phyloP scores from a whole-genome alignment of 1,284 basidiomycete genomes.

The Ganoderma lingzhi region DNA sequence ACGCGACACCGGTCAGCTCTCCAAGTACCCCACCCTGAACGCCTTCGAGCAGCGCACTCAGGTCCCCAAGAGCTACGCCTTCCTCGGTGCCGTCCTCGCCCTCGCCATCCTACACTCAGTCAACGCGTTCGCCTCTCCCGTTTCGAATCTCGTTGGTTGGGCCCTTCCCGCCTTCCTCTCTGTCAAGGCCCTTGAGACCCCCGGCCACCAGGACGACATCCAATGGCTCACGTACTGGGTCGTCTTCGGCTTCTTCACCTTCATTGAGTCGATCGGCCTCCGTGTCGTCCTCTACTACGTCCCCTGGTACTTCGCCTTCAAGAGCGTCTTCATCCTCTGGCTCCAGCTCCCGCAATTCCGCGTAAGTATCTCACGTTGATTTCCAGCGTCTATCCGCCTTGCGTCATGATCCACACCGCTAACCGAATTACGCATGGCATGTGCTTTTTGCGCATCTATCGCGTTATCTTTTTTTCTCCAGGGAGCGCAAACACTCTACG shows the following conservation, averaged over 20 bases:
- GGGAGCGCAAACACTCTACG: constrained; percentile 44
- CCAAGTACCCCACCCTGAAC: constrained; percentile 89
- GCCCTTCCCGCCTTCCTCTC: constrained; percentile 86
- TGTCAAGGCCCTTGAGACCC: constrained; percentile 84
- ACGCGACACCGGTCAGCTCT: constrained; percentile 64
- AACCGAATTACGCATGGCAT: constrained; percentile 19
- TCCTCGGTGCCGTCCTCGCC: constrained; percentile 77
- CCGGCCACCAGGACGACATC: constrained; percentile 76
- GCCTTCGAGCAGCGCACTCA: constrained; percentile 90
- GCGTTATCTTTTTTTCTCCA: constrained; percentile 22
- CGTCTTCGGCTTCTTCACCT: constrained; percentile 88
- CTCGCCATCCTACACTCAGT: constrained; percentile 78
- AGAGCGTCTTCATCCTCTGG: constrained; percentile 90
- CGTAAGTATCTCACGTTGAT: constrained; percentile 55
- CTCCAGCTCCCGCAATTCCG: constrained; percentile 83
- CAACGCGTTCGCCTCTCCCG: constrained; percentile 83
- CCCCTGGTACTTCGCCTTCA: constrained; percentile 91
- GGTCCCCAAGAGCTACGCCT: constrained; percentile 93
- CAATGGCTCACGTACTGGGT: constrained; percentile 94
- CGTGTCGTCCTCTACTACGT: constrained; percentile 82
- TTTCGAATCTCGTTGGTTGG: constrained; percentile 89
- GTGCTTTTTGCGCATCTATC: constrained; percentile 13
- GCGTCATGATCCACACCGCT: constrained; percentile 22
- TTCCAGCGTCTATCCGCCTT: constrained; percentile 10
- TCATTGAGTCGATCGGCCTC: constrained; percentile 81